Evolutionary conservation across 768 basidiomycete genomes (phyloP).

Genomic region (Mycena galopus): DNA sequence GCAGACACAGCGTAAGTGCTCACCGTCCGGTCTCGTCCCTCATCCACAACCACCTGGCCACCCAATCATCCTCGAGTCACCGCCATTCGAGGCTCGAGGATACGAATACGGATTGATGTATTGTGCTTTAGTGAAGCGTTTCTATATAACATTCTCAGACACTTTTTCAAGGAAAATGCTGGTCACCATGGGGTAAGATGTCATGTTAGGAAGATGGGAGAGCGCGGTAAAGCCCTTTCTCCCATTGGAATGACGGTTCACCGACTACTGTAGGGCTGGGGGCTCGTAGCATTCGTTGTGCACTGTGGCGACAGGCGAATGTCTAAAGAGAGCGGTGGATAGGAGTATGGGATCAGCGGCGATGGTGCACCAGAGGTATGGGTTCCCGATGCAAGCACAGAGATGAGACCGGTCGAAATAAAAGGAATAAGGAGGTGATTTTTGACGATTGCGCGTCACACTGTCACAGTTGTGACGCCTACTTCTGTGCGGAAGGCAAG

Average conservation of each 20-base stretch:
- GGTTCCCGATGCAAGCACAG: no score
- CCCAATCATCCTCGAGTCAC: no score
- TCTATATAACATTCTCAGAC: not conserved
- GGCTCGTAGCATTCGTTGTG: not conserved
- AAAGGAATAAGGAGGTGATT: no score
- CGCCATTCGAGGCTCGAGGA: no score
- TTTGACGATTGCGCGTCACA: no score
- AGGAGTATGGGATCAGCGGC: not conserved
- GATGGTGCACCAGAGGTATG: no score
- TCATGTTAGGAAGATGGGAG: not conserved
- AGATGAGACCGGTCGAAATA: no score
- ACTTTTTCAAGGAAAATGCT: not conserved
- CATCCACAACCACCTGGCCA: no score
- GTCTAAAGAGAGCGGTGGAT: not conserved
- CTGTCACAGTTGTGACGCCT: no score
- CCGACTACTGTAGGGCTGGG: not conserved
- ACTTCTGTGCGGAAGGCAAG: no score
- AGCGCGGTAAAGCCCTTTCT: not conserved
- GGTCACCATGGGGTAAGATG: not conserved
- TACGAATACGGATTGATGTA: no score
- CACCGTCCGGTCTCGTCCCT: not conserved
- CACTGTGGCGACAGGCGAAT: not conserved
- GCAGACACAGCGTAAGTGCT: not conserved
- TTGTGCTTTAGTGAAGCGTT: not conserved
- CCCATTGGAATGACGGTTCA: not conserved